phyloP scores from a whole-genome alignment of 495 filamentous ascomycete genomes.

The Penicillium psychrofluorescens region DNA sequence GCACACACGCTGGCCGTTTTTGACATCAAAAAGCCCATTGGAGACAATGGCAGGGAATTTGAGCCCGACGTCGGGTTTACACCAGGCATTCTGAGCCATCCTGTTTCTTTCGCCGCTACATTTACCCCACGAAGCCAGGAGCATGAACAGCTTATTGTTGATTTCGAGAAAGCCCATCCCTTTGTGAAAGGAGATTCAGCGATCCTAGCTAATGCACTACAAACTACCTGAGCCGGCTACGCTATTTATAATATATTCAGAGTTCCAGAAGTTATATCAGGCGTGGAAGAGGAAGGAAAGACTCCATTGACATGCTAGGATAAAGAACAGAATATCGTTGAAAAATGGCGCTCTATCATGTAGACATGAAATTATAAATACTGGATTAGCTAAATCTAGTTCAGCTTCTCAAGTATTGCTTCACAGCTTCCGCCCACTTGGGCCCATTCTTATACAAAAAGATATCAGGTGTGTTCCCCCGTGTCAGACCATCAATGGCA shows the following conservation, averaged over 20 bases:
- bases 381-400: too few relatives aligned
- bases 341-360: too few relatives aligned
- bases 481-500: constrained; percentile 66
- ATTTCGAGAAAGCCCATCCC: constrained; percentile 1
- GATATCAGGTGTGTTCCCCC: constrained; percentile 62
- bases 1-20: constrained; percentile 27
- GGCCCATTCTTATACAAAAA: constrained; percentile 60
- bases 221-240: too few relatives aligned
- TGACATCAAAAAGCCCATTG: constrained; percentile 18
- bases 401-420: constrained; percentile 42
- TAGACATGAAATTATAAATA: too few relatives aligned
- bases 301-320: too few relatives aligned
- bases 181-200: constrained; percentile 1
- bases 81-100: constrained; percentile 8
- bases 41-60: constrained; percentile 5
- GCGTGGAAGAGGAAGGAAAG: too few relatives aligned
- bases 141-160: constrained; percentile 1
- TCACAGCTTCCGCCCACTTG: constrained; percentile 59
- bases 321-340: too few relatives aligned
- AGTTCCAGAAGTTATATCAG: too few relatives aligned
- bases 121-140: constrained; percentile 4
- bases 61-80: constrained; percentile 1
- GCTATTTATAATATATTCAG: too few relatives aligned
- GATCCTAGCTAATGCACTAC: too few relatives aligned
- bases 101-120: constrained; percentile 1